A percentile compares a stretch with the other conserved stretches of the same genome.
Evolutionary conservation across 805 yeast genomes (phyloP).

Genomic region (Ogataea zsoltii): DNA sequence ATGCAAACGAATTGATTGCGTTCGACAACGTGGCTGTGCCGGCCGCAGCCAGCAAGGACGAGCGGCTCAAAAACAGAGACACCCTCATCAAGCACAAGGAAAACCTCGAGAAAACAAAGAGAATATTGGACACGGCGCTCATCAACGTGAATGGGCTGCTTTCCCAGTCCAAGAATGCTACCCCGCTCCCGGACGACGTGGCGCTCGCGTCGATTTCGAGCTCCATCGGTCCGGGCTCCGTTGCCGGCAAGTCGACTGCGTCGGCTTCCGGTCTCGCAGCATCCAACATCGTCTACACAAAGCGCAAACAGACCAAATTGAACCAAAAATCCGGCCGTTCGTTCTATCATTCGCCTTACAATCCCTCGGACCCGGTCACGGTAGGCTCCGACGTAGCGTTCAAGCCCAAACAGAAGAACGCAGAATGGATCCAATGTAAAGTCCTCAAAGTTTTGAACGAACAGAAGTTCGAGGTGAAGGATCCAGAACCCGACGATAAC

Average conservation of each 20-base stretch:
- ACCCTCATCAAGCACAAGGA: constrained; percentile 53
- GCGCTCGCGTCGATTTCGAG: constrained; percentile 2
- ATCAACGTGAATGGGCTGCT: constrained; percentile 51
- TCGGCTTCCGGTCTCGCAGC: constrained; percentile 4
- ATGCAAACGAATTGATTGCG: constrained; percentile 53
- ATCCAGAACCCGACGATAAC: constrained; percentile 95
- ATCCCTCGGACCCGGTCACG: constrained; percentile 55
- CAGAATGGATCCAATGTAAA: constrained; percentile 96
- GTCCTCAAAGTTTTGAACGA: constrained; percentile 60
- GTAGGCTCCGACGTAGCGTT: constrained; percentile 88
- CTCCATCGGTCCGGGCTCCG: background rate
- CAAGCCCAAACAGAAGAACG: constrained; percentile 67
- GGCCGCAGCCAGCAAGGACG: constrained; percentile 33
- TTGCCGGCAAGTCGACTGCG: background rate
- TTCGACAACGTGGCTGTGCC: constrained; percentile 44
- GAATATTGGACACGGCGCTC: constrained; percentile 42
- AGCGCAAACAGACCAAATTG: constrained; percentile 11
- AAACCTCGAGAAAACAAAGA: constrained; percentile 54
- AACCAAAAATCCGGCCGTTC: constrained; percentile 23
- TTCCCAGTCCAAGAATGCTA: constrained; percentile 21
- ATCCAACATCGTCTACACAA: constrained; percentile 8
- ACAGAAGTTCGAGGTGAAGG: constrained; percentile 79
- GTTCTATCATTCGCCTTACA: constrained; percentile 52
- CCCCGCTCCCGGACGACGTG: constrained; percentile 12
- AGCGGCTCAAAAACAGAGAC: constrained; percentile 32